These are phyloP conservation scores for Fusarium irregulare DNA, from an alignment of 2,329 filamentous ascomycete species.

Conservation along the genomic window DNA sequence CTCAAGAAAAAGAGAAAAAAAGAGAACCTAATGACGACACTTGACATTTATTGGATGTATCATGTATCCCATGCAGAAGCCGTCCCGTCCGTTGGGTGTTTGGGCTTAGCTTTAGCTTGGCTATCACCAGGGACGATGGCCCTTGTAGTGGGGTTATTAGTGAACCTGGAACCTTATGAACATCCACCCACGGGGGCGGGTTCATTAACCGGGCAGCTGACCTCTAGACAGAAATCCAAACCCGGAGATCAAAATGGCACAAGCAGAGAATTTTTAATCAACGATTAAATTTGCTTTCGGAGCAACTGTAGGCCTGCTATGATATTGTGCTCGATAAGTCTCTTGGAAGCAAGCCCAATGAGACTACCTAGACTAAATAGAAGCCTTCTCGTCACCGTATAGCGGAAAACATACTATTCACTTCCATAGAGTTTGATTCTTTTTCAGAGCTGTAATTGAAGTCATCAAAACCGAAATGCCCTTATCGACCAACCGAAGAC, in stretches of 20 bases:
- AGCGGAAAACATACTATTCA: neutral
- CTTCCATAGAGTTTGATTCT: neutral
- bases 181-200: neutral
- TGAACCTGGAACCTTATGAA: neutral
- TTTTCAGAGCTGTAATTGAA: neutral
- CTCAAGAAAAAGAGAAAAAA: neutral
- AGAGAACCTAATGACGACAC: slow-evolving; percentile 31
- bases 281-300: neutral
- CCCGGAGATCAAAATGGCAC: neutral
- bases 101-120: neutral
- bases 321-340: neutral
- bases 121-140: slow-evolving; percentile 25
- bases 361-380: neutral
- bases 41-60: slow-evolving; percentile 13
- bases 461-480: slow-evolving; percentile 3
- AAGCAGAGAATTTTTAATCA: neutral
- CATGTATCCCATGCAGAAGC: slow-evolving; percentile 12
- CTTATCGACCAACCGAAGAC: neutral
- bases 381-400: neutral
- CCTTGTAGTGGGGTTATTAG: neutral
- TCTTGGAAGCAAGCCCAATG: neutral
- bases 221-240: neutral
- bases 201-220: neutral
- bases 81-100: neutral
- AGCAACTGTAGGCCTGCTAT: neutral